Conservation (phyloP, 805 yeast genomes). For the Maudiozyma barnettii region DNA sequence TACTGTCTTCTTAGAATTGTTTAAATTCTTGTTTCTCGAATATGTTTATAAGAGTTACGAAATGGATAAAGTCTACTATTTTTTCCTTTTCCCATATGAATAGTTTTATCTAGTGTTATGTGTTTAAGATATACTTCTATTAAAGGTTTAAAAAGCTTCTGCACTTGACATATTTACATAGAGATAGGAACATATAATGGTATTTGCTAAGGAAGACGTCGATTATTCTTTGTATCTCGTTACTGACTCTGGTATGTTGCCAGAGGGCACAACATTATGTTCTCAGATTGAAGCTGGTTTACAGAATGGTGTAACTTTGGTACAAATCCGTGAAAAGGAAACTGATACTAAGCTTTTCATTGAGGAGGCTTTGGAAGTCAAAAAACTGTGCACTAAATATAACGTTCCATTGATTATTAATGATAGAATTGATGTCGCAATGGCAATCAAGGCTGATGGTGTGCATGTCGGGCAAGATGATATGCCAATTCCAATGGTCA, state of each 20-base stretch:
- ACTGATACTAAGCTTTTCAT: conserved; percentile 61
- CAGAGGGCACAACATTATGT: conserved; percentile 43
- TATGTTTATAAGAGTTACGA: too few species aligned
- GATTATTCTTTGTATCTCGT: conserved; percentile 61
- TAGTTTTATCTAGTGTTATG: too few species aligned
- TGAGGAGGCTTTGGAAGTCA: conserved; percentile 49
- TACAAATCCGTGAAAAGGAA: conserved; percentile 76
- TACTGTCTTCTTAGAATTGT: neutral
- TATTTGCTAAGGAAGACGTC: conserved; percentile 15
- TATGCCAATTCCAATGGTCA: conserved; percentile 46
- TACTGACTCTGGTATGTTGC: conserved; percentile 70
- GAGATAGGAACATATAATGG: conserved; percentile 7
- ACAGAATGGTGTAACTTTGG: conserved; percentile 64
- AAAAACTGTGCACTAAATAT: conserved; percentile 46
- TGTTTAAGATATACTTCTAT: too few species aligned
- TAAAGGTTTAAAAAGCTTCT: too few species aligned
- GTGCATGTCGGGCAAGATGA: conserved; percentile 92
- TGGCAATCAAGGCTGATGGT: conserved; percentile 85
- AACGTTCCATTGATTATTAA: conserved; percentile 74
- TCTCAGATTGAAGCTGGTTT: conserved; percentile 58
- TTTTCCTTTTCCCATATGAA: too few species aligned
- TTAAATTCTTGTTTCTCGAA: too few species aligned
- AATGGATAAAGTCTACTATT: too few species aligned
- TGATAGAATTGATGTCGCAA: conserved; percentile 80
- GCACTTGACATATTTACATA: too few species aligned